Conservation (phyloP, 192 early-diverging fungal species). For the Ambispora gerdemannii region DNA sequence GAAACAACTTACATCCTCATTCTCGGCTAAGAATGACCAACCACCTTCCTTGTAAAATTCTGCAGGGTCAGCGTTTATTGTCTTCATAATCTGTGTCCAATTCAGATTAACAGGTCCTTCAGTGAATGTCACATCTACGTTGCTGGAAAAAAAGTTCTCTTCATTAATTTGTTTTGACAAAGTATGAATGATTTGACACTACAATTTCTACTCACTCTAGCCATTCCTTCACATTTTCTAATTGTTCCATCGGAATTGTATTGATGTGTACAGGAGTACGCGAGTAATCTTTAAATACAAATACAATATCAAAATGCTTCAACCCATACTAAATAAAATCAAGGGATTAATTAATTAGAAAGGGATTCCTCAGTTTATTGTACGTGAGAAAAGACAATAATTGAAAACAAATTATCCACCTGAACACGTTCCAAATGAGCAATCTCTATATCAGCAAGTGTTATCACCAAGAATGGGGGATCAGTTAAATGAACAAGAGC, state of each 20-base stretch:
- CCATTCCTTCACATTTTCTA: conserved; percentile 96
- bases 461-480: conserved; percentile 86
- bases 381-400: too few relatives aligned
- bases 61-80: conserved; percentile 85
- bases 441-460: conserved; percentile 88
- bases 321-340: conserved; percentile 78
- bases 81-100: conserved; percentile 98
- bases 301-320: conserved; percentile 98
- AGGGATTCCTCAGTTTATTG: too few relatives aligned
- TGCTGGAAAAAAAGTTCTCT: conserved; percentile 40
- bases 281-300: conserved; percentile 93
- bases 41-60: conserved; percentile 90
- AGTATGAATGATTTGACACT: not conserved
- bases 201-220: conserved; percentile 57
- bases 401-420: conserved; percentile 35
- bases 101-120: conserved; percentile 92
- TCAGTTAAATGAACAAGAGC: conserved; percentile 96
- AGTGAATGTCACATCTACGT: conserved; percentile 86
- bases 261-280: conserved; percentile 90
- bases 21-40: conserved; percentile 83
- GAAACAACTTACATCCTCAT: conserved; percentile 56
- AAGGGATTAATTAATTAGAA: conserved; percentile 4
- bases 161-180: not conserved
- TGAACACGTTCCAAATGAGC: conserved; percentile 94
- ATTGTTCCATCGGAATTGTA: conserved; percentile 84